Evolutionary conservation across 805 yeast genomes (phyloP).

Genomic region (Candida endomychidarum): DNA sequence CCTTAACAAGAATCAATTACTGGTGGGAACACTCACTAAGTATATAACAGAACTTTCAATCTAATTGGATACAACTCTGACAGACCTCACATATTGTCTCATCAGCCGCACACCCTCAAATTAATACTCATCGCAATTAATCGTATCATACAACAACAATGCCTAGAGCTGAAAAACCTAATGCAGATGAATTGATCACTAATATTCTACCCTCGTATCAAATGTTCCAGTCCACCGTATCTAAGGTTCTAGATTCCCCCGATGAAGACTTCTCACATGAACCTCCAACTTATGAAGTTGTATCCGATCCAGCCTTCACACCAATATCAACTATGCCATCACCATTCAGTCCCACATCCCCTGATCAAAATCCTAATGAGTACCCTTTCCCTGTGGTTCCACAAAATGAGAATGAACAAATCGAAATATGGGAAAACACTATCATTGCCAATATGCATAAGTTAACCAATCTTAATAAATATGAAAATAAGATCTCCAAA

Average conservation of each 20-base stretch:
- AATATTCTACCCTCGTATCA: conserved; percentile 46
- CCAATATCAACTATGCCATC: conserved; percentile 17
- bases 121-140: neutral
- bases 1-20: no score
- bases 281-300: conserved; percentile 39
- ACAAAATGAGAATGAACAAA: conserved; percentile 13
- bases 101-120: conserved; percentile 1
- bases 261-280: conserved; percentile 40
- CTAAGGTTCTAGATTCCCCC: conserved; percentile 34
- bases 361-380: conserved; percentile 10
- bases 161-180: neutral
- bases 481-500: conserved; percentile 28
- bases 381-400: conserved; percentile 19
- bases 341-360: conserved; percentile 14
- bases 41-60: no score
- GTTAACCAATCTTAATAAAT: conserved; percentile 32
- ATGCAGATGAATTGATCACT: conserved; percentile 24
- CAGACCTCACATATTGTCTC: neutral
- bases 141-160: neutral
- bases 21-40: no score
- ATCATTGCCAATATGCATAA: conserved; percentile 43
- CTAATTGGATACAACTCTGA: no score
- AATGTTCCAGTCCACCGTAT: conserved; percentile 44
- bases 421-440: conserved; percentile 37
- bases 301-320: conserved; percentile 21